Base-by-base conservation (phyloP, 108 stramenopile genomes). In the Phaeodactylum tricornutum region DNA sequence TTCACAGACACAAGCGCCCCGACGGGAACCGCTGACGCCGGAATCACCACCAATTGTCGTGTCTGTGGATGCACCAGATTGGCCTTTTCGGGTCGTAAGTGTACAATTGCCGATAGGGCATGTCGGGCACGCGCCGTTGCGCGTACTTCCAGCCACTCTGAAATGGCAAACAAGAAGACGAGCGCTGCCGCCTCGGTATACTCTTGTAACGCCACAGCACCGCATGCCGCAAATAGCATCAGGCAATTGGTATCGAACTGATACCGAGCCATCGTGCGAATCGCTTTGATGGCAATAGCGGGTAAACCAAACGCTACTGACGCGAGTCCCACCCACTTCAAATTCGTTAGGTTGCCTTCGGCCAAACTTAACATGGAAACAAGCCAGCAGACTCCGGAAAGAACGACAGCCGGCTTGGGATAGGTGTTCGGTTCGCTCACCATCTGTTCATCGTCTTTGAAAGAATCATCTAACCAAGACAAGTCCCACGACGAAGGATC, bases 1-100 rank as follows among this genome's bases (percentile, higher is more conserved):
- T 71, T 43, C 14, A 96, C 91, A 17, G 82, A 73, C 12, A 96
- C 77, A 9, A 87, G 16, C 6, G 84, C 69, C 25, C 96, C 96
- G 0, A 75, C 72, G 6, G 71, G 61, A 12, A 97, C 69, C 21
- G 45, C 41, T 12, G 68, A 53, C 1, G 79, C 81, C 9, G 84
- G 71, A 24, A 90, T 62, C 7, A 69, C 57, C 20, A 75, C 55
- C 9, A 78, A 38, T 47, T 82, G 68, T 27, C 73, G 59, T 8
- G 69, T 79, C 15, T 59, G 29, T 2, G 79, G 77, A 49, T 86
- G 67, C 16, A 77, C 63, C 16, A 82, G 40, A 38, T 77, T 79
- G 19, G 91, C 91, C n/a, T 47, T 39, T 24, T 92, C 84, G 1
- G 91, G 91, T 22, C 62, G 57, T 7, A 86, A 61, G 19, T 63